phyloP scores from a whole-genome alignment of 2,329 filamentous ascomycete genomes.

The Ophiocordyceps robertsii region DNA sequence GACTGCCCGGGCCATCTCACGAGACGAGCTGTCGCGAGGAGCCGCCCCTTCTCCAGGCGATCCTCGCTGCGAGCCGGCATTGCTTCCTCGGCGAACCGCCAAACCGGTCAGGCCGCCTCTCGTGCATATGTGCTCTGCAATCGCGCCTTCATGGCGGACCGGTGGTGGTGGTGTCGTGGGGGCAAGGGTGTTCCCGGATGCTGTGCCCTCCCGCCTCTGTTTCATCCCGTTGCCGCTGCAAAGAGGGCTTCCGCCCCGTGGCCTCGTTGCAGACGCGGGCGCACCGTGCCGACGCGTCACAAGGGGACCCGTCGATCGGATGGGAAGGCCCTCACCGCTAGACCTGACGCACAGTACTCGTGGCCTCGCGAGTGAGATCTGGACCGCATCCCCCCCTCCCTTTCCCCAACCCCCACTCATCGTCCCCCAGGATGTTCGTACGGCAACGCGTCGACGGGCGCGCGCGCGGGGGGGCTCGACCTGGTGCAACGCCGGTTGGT shows the following conservation, averaged over 20 bases:
- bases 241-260: not conserved
- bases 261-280: not conserved
- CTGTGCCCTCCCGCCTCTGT: too few relatives aligned
- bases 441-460: too few relatives aligned
- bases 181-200: too few relatives aligned
- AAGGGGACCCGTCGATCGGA: not conserved
- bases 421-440: too few relatives aligned
- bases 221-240: too few relatives aligned
- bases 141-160: too few relatives aligned
- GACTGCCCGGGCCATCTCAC: too few relatives aligned
- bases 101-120: not conserved
- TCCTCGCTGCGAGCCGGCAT: conserved; percentile 1
- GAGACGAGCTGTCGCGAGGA: too few relatives aligned
- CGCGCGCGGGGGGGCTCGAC: too few relatives aligned
- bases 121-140: not conserved
- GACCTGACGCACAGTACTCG: not conserved
- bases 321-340: not conserved
- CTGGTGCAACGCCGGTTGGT: too few relatives aligned
- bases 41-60: not conserved
- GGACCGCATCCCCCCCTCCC: not conserved
- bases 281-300: not conserved
- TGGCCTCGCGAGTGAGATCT: not conserved
- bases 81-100: not conserved
- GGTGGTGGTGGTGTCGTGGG: too few relatives aligned
- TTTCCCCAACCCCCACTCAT: too few relatives aligned